phyloP scores from a whole-genome alignment of 192 early-diverging fungal genomes.

The Backusella tuberculispora region DNA sequence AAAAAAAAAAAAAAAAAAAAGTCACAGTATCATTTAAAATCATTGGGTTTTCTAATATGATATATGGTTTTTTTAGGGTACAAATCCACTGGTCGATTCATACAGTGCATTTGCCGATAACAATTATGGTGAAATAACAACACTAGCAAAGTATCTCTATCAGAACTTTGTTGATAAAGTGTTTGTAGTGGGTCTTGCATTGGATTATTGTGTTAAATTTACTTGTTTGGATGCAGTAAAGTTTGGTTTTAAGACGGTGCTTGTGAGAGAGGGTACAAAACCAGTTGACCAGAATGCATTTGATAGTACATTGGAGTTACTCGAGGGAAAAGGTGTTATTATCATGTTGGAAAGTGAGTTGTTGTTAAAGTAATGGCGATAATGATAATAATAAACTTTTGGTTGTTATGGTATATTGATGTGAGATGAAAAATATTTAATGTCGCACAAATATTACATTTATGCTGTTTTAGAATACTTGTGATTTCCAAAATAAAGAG shows the following conservation, averaged over 20 bases:
- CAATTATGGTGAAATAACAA: conserved; percentile 27
- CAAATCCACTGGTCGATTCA: conserved; percentile 38
- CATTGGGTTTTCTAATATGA: too few relatives aligned
- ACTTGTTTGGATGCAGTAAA: conserved; percentile 37
- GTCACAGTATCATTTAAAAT: not conserved
- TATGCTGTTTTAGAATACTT: too few relatives aligned
- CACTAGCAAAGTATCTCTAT: conserved; percentile 32
- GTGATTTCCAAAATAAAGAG: too few relatives aligned
- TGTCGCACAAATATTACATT: too few relatives aligned
- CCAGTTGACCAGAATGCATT: conserved; percentile 23
- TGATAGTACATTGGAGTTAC: not conserved
- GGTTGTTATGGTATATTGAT: too few relatives aligned
- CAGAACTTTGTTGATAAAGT: conserved; percentile 25
- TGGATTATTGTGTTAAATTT: conserved; percentile 38
- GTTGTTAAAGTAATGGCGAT: too few relatives aligned
- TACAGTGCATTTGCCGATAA: conserved; percentile 42
- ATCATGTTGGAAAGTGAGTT: too few relatives aligned
- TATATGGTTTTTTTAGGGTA: conserved; percentile 16
- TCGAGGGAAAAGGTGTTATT: too few relatives aligned
- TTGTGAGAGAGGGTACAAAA: conserved; percentile 31
- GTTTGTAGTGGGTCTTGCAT: conserved; percentile 28
- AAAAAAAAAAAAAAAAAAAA: too few relatives aligned
- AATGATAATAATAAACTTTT: too few relatives aligned
- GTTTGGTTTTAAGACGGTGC: conserved; percentile 37
- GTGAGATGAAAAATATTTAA: too few relatives aligned